These are phyloP conservation scores for Penicillium alfredii DNA, from an alignment of 495 filamentous ascomycete species.

Conservation along the genomic window DNA sequence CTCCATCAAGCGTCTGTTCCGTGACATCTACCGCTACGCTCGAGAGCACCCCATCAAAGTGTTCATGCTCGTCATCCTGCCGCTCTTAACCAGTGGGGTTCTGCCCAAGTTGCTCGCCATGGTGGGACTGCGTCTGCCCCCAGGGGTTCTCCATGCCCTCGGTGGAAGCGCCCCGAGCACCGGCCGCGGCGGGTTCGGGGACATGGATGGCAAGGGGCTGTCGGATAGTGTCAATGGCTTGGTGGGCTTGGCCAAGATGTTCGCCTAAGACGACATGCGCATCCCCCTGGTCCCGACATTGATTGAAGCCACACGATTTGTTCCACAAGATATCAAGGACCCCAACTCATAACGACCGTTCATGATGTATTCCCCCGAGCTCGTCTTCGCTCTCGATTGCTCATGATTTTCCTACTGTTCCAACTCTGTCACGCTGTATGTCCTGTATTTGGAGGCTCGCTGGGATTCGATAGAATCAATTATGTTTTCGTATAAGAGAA, in stretches of 20 bases:
- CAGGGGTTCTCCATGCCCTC: slow-evolving; percentile 49
- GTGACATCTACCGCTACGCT: slow-evolving; percentile 69
- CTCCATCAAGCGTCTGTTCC: slow-evolving; percentile 65
- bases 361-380: no score
- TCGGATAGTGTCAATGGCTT: slow-evolving; percentile 44
- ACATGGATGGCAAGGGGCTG: slow-evolving; percentile 27
- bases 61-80: slow-evolving; percentile 77
- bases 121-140: slow-evolving; percentile 71
- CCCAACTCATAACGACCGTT: no score
- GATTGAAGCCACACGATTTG: no score
- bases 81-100: slow-evolving; percentile 74
- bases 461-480: no score
- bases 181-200: slow-evolving; percentile 20
- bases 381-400: no score
- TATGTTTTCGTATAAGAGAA: no score
- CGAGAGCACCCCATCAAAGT: slow-evolving; percentile 76
- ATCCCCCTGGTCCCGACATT: no score
- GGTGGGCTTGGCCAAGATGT: slow-evolving; percentile 59
- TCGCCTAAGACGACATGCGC: no score
- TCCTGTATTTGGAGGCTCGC: no score
- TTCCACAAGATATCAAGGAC: no score
- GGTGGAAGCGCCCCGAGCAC: slow-evolving; percentile 35
- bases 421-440: no score
- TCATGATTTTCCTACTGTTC: no score
- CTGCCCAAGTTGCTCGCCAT: slow-evolving; percentile 63